Evolutionary conservation across 306 rosid species (phyloP).

Genomic region (Pueraria montana): DNA sequence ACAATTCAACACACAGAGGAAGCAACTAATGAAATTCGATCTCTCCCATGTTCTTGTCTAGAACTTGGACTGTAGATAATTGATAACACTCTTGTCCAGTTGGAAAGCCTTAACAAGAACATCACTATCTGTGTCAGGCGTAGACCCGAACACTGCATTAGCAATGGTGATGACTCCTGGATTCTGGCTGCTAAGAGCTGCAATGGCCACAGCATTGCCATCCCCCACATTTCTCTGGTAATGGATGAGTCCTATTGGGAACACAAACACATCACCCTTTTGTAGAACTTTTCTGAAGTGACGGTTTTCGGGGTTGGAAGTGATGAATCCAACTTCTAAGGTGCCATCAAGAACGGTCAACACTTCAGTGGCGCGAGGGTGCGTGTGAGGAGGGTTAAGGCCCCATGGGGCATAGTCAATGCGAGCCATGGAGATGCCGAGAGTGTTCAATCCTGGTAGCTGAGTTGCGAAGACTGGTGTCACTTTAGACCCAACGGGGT

Average conservation of each 20-base stretch:
- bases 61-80: constrained; percentile 48
- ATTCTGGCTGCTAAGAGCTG: constrained; percentile 54
- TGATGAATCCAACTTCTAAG: constrained; percentile 56
- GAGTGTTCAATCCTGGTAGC: constrained; percentile 53
- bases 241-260: constrained; percentile 54
- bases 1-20: background rate
- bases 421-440: constrained; percentile 46
- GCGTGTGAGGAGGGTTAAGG: constrained; percentile 57
- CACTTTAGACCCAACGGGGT: constrained; percentile 44
- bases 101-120: constrained; percentile 50
- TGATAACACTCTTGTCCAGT: background rate
- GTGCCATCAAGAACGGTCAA: constrained; percentile 48
- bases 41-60: background rate
- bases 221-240: constrained; percentile 53
- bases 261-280: constrained; percentile 59
- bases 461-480: constrained; percentile 52
- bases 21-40: background rate
- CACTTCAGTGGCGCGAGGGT: constrained; percentile 58
- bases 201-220: constrained; percentile 50
- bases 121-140: background rate
- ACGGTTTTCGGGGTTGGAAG: constrained; percentile 56
- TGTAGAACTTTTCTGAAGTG: constrained; percentile 43
- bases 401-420: constrained; percentile 55
- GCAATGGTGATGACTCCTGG: constrained; percentile 53
- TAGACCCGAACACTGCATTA: constrained; percentile 58